These are phyloP conservation scores for Omphalea diandra DNA, from an alignment of 441 rosid genomes.

Conservation along the genomic window DNA sequence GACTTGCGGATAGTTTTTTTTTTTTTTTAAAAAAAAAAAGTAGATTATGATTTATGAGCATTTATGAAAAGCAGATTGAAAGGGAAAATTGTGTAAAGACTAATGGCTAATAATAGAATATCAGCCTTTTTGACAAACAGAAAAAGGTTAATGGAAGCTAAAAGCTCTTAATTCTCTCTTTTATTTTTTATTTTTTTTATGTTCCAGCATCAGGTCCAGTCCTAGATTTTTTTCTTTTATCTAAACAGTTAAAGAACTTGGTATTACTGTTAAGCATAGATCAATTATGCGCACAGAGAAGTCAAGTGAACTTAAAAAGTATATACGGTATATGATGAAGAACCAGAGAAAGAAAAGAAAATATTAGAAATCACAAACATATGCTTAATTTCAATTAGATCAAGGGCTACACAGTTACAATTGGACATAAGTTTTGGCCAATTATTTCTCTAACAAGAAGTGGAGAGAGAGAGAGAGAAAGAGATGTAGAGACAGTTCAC, in stretches of 20 bases:
- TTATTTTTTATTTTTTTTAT: too few relatives aligned
- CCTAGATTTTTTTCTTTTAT: conserved; percentile 14
- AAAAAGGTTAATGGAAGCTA: conserved; percentile 23
- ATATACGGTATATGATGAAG: neutral
- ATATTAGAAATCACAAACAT: conserved; percentile 19
- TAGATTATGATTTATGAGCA: conserved; percentile 6
- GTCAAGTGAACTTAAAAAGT: neutral
- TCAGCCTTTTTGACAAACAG: conserved; percentile 31
- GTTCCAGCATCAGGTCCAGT: conserved; percentile 4
- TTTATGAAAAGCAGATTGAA: conserved; percentile 23
- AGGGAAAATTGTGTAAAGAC: conserved; percentile 23
- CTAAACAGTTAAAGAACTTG: conserved; percentile 8
- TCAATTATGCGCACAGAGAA: conserved; percentile 12
- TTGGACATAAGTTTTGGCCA: conserved; percentile 27
- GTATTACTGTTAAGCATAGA: too few relatives aligned
- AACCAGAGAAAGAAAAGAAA: neutral
- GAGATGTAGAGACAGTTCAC: conserved; percentile 27
- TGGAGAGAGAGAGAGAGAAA: conserved; percentile 18
- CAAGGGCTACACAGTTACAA: conserved; percentile 39
- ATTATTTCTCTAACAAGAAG: conserved; percentile 35
- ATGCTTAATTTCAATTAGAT: conserved; percentile 42
- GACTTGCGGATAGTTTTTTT: conserved; percentile 9
- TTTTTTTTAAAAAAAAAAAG: conserved; percentile 8
- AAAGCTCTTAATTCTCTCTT: conserved; percentile 25
- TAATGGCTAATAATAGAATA: conserved; percentile 14